These are phyloP conservation scores for Colletotrichum tanaceti DNA, from an alignment of 2,329 filamentous ascomycete genomes.

Conservation along the genomic window DNA sequence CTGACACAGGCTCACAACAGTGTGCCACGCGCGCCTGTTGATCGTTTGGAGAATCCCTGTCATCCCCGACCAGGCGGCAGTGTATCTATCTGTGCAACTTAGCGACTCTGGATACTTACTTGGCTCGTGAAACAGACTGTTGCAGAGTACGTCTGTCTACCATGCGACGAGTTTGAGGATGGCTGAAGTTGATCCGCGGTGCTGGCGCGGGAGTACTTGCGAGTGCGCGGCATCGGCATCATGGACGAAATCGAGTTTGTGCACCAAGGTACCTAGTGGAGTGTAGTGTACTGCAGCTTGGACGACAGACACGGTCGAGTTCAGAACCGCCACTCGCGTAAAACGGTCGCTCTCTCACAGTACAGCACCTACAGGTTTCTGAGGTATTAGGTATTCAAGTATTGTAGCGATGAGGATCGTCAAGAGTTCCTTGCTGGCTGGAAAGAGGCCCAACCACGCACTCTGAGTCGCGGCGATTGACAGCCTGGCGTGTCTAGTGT, in stretches of 20 bases:
- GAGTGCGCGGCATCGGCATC: neutral
- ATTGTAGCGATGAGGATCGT: constrained; percentile 8
- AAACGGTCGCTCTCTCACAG: neutral
- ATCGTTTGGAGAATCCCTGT: constrained; percentile 38
- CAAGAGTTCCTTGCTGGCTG: neutral
- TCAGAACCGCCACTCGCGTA: constrained; percentile 23
- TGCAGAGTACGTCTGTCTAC: neutral
- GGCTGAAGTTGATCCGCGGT: neutral
- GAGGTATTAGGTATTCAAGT: too few relatives aligned
- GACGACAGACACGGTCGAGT: constrained; percentile 2
- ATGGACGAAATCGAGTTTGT: too few relatives aligned
- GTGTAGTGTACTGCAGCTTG: neutral
- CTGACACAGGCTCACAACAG: neutral
- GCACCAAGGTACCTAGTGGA: too few relatives aligned
- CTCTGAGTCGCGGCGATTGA: neutral
- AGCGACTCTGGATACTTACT: constrained; percentile 13
- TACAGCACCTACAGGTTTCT: too few relatives aligned
- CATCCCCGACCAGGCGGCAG: neutral
- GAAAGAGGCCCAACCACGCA: constrained; percentile 18
- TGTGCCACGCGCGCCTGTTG: constrained; percentile 10
- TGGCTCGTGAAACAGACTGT: constrained; percentile 1
- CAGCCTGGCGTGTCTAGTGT: neutral
- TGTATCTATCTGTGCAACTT: neutral
- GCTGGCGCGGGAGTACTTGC: too few relatives aligned
- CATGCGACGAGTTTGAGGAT: neutral